phyloP scores from a whole-genome alignment of 345 rosid genomes.

The Citrus trifoliata region DNA sequence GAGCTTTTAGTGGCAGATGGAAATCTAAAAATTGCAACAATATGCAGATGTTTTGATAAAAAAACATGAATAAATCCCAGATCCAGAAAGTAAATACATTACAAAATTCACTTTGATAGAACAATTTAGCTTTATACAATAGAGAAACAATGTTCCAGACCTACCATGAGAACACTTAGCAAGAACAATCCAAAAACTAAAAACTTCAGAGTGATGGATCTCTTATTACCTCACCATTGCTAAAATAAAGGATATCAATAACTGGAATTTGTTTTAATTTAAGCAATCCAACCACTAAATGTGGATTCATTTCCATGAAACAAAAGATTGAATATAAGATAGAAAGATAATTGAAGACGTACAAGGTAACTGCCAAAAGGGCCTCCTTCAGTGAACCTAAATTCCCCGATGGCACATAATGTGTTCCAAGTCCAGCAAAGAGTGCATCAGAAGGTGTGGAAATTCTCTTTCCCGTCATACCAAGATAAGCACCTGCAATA shows the following conservation, averaged over 20 bases:
- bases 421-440: conserved; percentile 79
- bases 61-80: neutral
- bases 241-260: neutral
- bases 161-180: no score
- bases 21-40: neutral
- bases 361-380: conserved; percentile 64
- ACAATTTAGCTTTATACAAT: neutral
- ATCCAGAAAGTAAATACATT: neutral
- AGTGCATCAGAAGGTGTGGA: conserved; percentile 87
- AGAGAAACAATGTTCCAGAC: no score
- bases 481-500: conserved; percentile 81
- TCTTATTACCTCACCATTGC: conserved; percentile 6
- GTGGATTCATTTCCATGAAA: neutral
- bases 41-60: neutral
- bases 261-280: conserved; percentile 4
- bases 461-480: conserved; percentile 85
- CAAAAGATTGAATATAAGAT: neutral
- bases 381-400: conserved; percentile 65
- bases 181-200: neutral
- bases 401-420: conserved; percentile 73
- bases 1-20: neutral
- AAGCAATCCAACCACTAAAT: neutral
- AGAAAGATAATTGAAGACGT: conserved; percentile 16
- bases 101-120: neutral
- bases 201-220: neutral